Percentiles rank a stretch among this genome's conserved stretches.
Evolutionary conservation across 1,284 basidiomycete genomes (phyloP).

Genomic region (Cerioporus squamosus): DNA sequence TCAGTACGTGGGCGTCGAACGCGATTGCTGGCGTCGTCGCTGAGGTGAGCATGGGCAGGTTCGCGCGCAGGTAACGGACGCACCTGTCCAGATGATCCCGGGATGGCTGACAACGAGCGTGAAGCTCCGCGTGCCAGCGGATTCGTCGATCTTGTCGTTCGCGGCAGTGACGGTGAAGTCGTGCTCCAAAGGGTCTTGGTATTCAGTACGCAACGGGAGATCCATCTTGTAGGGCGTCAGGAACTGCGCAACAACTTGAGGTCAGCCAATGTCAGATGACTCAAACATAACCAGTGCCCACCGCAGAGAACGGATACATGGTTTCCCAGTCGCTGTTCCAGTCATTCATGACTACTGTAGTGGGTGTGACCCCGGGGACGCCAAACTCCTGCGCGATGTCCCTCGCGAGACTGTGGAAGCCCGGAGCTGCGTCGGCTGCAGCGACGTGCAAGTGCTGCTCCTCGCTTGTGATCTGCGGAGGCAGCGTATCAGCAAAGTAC

Average conservation of each 20-base stretch:
- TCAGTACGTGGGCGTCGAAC: conserved; percentile 90
- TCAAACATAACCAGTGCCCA: conserved; percentile 44
- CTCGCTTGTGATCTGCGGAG: conserved; percentile 65
- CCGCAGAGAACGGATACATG: conserved; percentile 85
- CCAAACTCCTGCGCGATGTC: conserved; percentile 70
- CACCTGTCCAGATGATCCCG: conserved; percentile 87
- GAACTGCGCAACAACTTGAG: conserved; percentile 59
- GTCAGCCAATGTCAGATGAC: not conserved
- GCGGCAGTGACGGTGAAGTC: conserved; percentile 64
- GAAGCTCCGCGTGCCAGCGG: conserved; percentile 71
- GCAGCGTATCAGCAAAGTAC: not conserved
- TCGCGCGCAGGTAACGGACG: conserved; percentile 13
- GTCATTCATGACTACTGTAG: conserved; percentile 62
- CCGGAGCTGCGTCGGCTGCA: conserved; percentile 83
- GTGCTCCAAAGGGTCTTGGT: conserved; percentile 54
- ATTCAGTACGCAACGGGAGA: conserved; percentile 54
- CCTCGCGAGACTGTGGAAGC: conserved; percentile 64
- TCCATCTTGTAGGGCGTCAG: conserved; percentile 78
- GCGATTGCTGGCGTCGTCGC: conserved; percentile 68
- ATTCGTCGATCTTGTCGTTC: conserved; percentile 62
- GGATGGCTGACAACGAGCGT: conserved; percentile 81
- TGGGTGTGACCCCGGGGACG: conserved; percentile 44
- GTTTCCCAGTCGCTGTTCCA: conserved; percentile 85
- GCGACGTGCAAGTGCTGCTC: conserved; percentile 85
- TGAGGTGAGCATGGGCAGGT: conserved; percentile 2